These are phyloP conservation scores for Rachicladosporium sp. DNA, from an alignment of 2,329 filamentous ascomycete species.

Conservation along the genomic window DNA sequence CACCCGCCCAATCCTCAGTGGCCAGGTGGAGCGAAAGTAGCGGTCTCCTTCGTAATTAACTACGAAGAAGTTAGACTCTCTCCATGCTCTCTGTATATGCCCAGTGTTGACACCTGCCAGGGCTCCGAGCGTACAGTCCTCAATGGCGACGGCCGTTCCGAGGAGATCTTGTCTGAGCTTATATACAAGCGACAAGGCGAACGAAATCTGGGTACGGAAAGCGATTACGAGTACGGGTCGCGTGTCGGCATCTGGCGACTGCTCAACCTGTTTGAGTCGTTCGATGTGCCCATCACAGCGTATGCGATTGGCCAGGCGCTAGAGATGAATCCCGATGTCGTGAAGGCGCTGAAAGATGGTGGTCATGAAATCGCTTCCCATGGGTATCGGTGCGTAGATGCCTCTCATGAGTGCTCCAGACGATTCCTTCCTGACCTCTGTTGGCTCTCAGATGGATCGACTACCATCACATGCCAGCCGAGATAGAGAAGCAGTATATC, in stretches of 20 bases:
- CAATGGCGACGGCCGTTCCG: conserved; percentile 27
- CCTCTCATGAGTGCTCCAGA: conserved; percentile 25
- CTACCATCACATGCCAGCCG: conserved; percentile 7
- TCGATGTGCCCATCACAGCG: conserved; percentile 31
- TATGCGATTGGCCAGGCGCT: conserved; percentile 31
- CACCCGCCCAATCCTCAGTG: conserved; percentile 19
- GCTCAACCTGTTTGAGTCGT: conserved; percentile 30
- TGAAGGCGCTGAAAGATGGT: conserved; percentile 27
- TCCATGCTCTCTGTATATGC: conserved; percentile 25
- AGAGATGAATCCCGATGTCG: conserved; percentile 30
- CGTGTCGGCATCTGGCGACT: conserved; percentile 28
- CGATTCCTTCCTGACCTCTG: too few relatives aligned
- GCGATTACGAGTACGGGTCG: conserved; percentile 30
- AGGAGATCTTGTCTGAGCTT: conserved; percentile 27
- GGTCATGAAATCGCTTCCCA: conserved; percentile 32
- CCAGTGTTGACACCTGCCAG: conserved; percentile 15
- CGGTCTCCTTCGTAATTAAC: conserved; percentile 35
- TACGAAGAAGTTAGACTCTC: conserved; percentile 29
- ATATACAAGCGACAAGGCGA: conserved; percentile 12
- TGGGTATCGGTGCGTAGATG: conserved; percentile 33
- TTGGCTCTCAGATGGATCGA: too few relatives aligned
- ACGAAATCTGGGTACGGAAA: conserved; percentile 34
- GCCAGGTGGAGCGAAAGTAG: conserved; percentile 33
- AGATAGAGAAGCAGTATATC: conserved; percentile 38
- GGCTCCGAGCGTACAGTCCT: conserved; percentile 29